Evolutionary conservation across 2,329 filamentous ascomycete genomes (phyloP), one percentile per base, ranked within the genome.

Genomic region (Talaromyces rugulosus): DNA sequence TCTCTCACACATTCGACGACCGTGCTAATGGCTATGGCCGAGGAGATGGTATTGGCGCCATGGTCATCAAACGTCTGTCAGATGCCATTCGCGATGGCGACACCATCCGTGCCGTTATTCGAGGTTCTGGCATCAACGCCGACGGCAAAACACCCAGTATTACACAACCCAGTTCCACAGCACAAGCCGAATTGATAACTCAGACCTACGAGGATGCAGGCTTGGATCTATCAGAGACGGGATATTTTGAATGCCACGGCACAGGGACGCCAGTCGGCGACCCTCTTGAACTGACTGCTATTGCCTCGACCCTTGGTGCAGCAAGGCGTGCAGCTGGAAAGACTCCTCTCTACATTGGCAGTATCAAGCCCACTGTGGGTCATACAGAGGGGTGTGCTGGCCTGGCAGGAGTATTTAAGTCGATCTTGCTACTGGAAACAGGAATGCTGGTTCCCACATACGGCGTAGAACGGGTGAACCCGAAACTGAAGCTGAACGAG

Each of bases 41-140:
- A 1, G 82, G 80, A 6, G 84, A 86, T 58, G 83, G 82, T 3
- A 70, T 83, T 14, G 77, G 77, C 0, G 70, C 74, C 0, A 63
- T 87, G 0, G 69, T 86, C 0, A 61, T 87, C 0, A 86, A 86
- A 68, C 72, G 69, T 1, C 67, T 86, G 0, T 69, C 66, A 2
- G 68, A 76, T 1, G 85, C 85, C 0, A 56, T 85, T 2, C 66
- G 56, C 0, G 77, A 81, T 64, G 73, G 73, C 1, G 78, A 82
- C 58, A 63, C 71, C 4, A 77, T 82, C 47, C 70, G 78, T 27
- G 71, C 71, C 36, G 65, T 75, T 8, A 72, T 76, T 31, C 68
- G 72, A 6, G 69, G 65, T 9, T 69, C 69, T 5, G 70, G 61
- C 8, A 60, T 71, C 14, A 76, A 75, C 57, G 67, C 69, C 16